These are phyloP conservation scores for Fomitopsis serialis DNA, from an alignment of 768 basidiomycete genomes.

Conservation along the genomic window DNA sequence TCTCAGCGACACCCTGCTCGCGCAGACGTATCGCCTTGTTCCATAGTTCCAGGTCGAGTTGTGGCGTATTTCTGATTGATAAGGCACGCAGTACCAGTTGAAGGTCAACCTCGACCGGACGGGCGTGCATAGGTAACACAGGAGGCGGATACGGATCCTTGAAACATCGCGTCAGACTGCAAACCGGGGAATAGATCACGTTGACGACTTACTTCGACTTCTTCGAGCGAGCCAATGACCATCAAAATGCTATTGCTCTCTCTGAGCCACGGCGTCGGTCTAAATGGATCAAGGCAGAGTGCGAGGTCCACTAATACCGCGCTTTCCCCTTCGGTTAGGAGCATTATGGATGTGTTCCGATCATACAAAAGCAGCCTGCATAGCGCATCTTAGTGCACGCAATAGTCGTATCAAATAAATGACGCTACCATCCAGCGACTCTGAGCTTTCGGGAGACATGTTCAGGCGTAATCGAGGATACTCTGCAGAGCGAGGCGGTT, in stretches of 20 bases:
- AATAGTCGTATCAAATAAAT: conserved; percentile 1
- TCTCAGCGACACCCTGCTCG: background rate
- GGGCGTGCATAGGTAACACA: conserved; percentile 10
- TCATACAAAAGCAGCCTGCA: conserved; percentile 57
- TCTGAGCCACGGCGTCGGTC: conserved; percentile 38
- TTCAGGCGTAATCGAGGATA: conserved; percentile 34
- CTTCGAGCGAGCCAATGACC: conserved; percentile 56
- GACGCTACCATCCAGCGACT: conserved; percentile 48
- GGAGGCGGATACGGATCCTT: conserved; percentile 7
- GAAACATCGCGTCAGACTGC: background rate
- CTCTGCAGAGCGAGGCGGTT: conserved; percentile 27
- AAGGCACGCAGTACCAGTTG: conserved; percentile 50
- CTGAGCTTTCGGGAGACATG: conserved; percentile 49
- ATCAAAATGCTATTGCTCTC: conserved; percentile 48
- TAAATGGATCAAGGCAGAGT: conserved; percentile 38
- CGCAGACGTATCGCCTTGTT: conserved; percentile 22
- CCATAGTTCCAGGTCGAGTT: conserved; percentile 46
- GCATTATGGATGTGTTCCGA: conserved; percentile 35
- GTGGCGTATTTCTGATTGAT: conserved; percentile 39
- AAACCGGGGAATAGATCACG: background rate
- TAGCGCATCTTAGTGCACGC: background rate
- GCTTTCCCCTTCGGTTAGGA: conserved; percentile 45
- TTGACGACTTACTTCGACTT: conserved; percentile 38
- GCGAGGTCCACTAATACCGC: conserved; percentile 54
- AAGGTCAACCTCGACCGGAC: conserved; percentile 29